phyloP scores from a whole-genome alignment of 2,329 filamentous ascomycete genomes.

The Colletotrichum sp. region DNA sequence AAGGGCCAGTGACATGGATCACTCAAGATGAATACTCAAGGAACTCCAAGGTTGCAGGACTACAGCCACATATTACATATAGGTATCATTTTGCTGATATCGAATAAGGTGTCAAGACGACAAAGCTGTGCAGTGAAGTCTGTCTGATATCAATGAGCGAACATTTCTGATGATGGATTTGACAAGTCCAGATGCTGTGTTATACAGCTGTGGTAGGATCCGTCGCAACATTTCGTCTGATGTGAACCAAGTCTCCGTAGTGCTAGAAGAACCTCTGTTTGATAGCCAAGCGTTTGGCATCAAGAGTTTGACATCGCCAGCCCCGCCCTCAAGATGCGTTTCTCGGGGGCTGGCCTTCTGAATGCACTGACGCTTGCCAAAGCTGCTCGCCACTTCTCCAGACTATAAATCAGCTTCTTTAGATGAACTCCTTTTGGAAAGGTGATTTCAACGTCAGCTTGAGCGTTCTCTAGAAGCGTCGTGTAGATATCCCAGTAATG shows the following conservation, averaged over 20 bases:
- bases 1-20: not conserved
- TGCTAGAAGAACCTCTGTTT: fast-evolving
- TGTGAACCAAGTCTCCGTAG: not conserved
- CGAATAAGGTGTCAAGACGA: too few species aligned
- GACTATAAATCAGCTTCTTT: not conserved
- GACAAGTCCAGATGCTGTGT: not conserved
- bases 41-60: not conserved
- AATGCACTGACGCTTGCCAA: not conserved
- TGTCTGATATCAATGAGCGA: too few species aligned
- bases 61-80: fast-evolving
- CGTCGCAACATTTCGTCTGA: fast-evolving
- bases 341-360: not conserved
- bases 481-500: not conserved
- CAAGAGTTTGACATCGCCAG: not conserved
- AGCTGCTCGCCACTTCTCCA: not conserved
- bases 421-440: not conserved
- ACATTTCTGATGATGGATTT: too few species aligned
- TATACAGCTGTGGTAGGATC: not conserved
- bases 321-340: not conserved
- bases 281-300: fast-evolving
- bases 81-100: fast-evolving
- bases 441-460: not conserved
- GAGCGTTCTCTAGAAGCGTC: not conserved
- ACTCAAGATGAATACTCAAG: not conserved
- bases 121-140: too few species aligned